Evolutionary conservation across 2,329 filamentous ascomycete species (phyloP).

Genomic region (Zalaria obscura): DNA sequence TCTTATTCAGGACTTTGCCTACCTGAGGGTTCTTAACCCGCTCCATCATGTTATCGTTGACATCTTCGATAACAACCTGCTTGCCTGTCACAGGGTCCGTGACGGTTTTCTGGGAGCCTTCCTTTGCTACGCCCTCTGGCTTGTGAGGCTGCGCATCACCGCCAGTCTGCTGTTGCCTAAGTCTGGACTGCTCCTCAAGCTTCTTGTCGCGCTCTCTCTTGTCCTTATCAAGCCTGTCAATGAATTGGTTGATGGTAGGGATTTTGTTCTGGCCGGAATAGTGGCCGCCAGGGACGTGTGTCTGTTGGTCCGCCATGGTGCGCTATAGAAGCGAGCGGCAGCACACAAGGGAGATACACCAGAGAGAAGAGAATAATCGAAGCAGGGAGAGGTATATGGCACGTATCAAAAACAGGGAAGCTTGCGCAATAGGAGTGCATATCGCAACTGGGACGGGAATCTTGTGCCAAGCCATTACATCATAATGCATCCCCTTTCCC

Average conservation of each 20-base stretch:
- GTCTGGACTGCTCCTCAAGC: conserved; percentile 46
- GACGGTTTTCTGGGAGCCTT: conserved; percentile 43
- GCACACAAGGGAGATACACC: not conserved
- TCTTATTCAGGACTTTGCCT: conserved; percentile 9
- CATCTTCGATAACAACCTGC: conserved; percentile 74
- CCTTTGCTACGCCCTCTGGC: conserved; percentile 13
- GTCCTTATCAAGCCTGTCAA: conserved; percentile 62
- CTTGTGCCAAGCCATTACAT: not conserved
- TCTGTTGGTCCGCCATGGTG: conserved; percentile 30
- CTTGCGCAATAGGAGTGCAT: not conserved
- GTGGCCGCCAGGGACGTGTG: conserved; percentile 45
- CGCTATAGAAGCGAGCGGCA: not conserved
- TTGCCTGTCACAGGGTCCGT: conserved; percentile 81
- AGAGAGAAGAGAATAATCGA: not conserved
- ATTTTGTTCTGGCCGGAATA: conserved; percentile 77
- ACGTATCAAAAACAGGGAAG: not conserved
- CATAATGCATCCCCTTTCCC: not conserved
- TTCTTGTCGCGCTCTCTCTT: conserved; percentile 61
- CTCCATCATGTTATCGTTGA: conserved; percentile 55
- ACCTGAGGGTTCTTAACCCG: conserved; percentile 59
- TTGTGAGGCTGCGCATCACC: conserved; percentile 16
- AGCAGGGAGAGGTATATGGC: no score
- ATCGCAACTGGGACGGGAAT: not conserved
- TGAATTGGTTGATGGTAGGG: conserved; percentile 75
- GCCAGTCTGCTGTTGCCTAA: conserved; percentile 22